Evolutionary conservation across 2,329 filamentous ascomycete species (phyloP), one percentile per base, ranked within the genome.

Genomic region (Mycocentrospora acerina): DNA sequence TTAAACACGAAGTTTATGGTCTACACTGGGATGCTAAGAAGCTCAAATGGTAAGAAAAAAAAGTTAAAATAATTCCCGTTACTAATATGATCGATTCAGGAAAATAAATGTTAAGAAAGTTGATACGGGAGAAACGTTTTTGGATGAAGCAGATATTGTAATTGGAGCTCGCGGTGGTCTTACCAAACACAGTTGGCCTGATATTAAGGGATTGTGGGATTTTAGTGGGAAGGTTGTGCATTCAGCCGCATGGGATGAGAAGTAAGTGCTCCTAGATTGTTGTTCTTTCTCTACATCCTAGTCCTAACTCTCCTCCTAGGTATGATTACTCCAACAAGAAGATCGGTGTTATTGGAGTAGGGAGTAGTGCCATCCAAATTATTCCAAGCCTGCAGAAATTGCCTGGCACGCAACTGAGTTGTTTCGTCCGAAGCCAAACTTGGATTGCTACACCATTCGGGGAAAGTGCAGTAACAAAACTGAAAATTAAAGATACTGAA

Each of bases 291-390:
- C n/a, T n/a, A n/a, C n/a, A n/a, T n/a, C n/a, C n/a, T n/a, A n/a
- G n/a, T n/a, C n/a, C n/a, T n/a, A n/a, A n/a, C n/a, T n/a, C n/a
- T n/a, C n/a, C n/a, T n/a, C n/a, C n/a, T n/a, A n/a, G n/a, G n/a
- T n/a, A n/a, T n/a, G n/a, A 66, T 32, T 64, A 58, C 32, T 43
- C 47, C 3, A 51, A 59, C 31, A 67, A 67, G 37, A 49, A 56
- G 12, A 46, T 67, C 16, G 64, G 55, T 3, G 59, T 67, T 2
- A 66, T 67, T 17, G 64, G 64, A 4, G 56, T 57, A 6, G 62
- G 64, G 13, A 55, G 60, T 24, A 66, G 64, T 11, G 67, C 69
- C 1, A 72, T 71, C 13, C 67, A 70, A 32, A 70, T 70, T 14
- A 63, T 72, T 3, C 59, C 64, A 2, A 60, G 59, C 2, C 59